Evolutionary conservation across 2,329 filamentous ascomycete species (phyloP).

Genomic region (Colletotrichum sp.): DNA sequence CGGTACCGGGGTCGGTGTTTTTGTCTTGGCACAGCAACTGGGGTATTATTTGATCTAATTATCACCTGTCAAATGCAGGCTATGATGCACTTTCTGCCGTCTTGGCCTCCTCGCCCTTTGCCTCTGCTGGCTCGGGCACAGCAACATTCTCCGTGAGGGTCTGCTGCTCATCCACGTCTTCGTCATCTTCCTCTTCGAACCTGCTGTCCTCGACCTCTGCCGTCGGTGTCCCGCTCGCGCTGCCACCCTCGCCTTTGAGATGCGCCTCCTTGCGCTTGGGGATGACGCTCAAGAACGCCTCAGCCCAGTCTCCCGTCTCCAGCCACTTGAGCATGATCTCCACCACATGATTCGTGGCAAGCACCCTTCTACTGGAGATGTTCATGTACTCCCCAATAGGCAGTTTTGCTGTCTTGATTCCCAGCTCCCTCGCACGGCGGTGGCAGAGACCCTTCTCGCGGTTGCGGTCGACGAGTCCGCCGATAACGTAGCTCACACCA

Average conservation of each 20-base stretch:
- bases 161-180: constrained; percentile 32
- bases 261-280: constrained; percentile 87
- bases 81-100: neutral
- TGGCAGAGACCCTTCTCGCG: constrained; percentile 95
- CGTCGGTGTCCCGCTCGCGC: constrained; percentile 28
- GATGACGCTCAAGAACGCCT: constrained; percentile 86
- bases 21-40: neutral
- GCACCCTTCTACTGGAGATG: constrained; percentile 84
- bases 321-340: constrained; percentile 97
- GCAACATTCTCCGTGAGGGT: constrained; percentile 6
- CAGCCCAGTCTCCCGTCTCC: constrained; percentile 87
- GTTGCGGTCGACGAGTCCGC: constrained; percentile 95
- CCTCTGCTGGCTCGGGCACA: neutral
- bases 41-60: constrained; percentile 10
- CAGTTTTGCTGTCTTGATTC: constrained; percentile 86
- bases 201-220: constrained; percentile 26
- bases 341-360: constrained; percentile 94
- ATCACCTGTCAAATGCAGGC: constrained; percentile 8
- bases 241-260: constrained; percentile 48
- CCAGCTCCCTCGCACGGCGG: constrained; percentile 74
- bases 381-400: constrained; percentile 96
- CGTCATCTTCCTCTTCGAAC: constrained; percentile 29
- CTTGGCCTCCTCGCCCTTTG: neutral
- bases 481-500: constrained; percentile 90
- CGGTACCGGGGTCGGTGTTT: constrained; percentile 7